Conservation (phyloP, 495 filamentous ascomycete species). For the Cryomyces minteri region DNA sequence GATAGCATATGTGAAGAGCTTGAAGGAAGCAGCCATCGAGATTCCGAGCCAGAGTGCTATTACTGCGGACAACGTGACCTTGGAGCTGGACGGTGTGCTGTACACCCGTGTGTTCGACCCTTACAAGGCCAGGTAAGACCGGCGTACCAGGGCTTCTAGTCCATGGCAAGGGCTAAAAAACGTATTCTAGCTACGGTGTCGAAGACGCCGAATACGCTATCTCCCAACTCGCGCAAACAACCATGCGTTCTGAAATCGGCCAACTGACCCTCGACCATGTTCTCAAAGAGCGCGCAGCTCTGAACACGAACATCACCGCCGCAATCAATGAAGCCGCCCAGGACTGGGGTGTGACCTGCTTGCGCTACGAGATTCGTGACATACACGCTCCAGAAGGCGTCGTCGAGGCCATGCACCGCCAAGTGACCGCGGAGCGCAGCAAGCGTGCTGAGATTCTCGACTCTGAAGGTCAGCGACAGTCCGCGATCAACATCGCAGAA, state of each 20-base stretch:
- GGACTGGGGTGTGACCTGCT: constrained; percentile 88
- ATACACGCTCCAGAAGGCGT: constrained; percentile 91
- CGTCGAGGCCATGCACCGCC: constrained; percentile 92
- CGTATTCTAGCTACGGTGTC: constrained; percentile 68
- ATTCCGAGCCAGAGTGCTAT: constrained; percentile 94
- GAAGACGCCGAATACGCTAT: constrained; percentile 99
- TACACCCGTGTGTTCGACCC: constrained; percentile 94
- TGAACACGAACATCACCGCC: constrained; percentile 93
- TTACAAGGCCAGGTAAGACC: constrained; percentile 72
- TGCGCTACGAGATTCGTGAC: constrained; percentile 95
- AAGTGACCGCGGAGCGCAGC: constrained; percentile 88
- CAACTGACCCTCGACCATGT: constrained; percentile 94
- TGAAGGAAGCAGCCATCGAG: constrained; percentile 92
- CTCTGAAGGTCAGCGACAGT: constrained; percentile 86
- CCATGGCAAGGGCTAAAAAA: background rate
- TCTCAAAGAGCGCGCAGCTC: constrained; percentile 81
- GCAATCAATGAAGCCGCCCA: constrained; percentile 96
- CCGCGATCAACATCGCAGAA: constrained; percentile 96
- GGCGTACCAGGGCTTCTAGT: background rate
- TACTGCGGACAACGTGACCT: constrained; percentile 92
- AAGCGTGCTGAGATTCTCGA: constrained; percentile 97
- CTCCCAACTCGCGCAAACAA: constrained; percentile 92
- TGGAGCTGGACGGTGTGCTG: constrained; percentile 87
- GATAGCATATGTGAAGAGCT: constrained; percentile 90
- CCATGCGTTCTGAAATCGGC: constrained; percentile 96